These are phyloP conservation scores for Myriangium duriaei DNA, from an alignment of 2,329 filamentous ascomycete species.

Conservation along the genomic window DNA sequence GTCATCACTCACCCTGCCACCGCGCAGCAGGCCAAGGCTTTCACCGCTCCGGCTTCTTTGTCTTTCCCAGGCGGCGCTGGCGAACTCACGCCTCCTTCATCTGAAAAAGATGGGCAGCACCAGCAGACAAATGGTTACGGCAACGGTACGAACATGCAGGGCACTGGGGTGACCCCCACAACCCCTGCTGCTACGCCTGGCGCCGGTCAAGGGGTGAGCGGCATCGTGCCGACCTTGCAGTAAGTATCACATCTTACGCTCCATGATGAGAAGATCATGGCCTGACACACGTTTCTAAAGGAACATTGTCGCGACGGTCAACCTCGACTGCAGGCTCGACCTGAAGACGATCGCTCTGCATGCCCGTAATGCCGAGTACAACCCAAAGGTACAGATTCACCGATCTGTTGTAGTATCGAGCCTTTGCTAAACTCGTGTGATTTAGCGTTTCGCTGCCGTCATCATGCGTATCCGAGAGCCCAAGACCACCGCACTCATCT, in stretches of 20 bases:
- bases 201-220: slow-evolving; percentile 70
- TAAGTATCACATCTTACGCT: slow-evolving; percentile 55
- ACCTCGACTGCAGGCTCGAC: slow-evolving; percentile 91
- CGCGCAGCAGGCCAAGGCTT: slow-evolving; percentile 87
- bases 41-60: slow-evolving; percentile 82
- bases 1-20: slow-evolving; percentile 82
- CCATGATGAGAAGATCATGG: slow-evolving; percentile 17
- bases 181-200: slow-evolving; percentile 88
- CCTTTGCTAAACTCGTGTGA: slow-evolving; percentile 32
- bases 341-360: slow-evolving; percentile 98
- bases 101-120: slow-evolving; percentile 52
- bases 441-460: slow-evolving; percentile 91
- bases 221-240: slow-evolving; percentile 88
- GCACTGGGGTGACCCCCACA: slow-evolving; percentile 71
- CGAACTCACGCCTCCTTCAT: slow-evolving; percentile 70
- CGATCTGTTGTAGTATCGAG: slow-evolving; percentile 11
- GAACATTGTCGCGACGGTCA: slow-evolving; percentile 98
- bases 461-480: slow-evolving; percentile 99
- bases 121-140: slow-evolving; percentile 35
- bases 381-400: slow-evolving; percentile 64
- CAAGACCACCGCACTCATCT: slow-evolving; percentile 96
- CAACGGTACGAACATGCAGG: slow-evolving; percentile 33
- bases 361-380: slow-evolving; percentile 96
- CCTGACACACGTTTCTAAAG: slow-evolving; percentile 44
- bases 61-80: slow-evolving; percentile 78